Percentiles rank a stretch among this genome's conserved stretches.
Evolutionary conservation across 2,329 filamentous ascomycete species (phyloP).

Genomic region (Sporothrix sp.): DNA sequence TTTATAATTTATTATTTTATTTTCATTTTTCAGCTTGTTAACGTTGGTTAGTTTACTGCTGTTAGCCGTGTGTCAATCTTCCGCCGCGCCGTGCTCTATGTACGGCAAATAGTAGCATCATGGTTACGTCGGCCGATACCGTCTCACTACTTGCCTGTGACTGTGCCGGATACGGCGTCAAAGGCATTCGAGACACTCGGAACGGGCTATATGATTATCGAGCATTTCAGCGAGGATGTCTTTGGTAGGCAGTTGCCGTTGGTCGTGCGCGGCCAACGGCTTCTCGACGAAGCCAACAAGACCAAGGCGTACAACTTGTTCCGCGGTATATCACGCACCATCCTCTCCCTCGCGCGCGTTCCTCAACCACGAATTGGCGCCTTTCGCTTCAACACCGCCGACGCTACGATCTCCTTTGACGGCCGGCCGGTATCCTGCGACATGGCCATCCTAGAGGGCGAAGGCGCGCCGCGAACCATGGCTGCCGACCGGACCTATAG

Average conservation of each 20-base stretch:
- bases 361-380: conserved; percentile 22
- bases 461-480: conserved; percentile 24
- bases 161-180: not conserved
- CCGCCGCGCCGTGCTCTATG: not conserved
- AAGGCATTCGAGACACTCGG: not conserved
- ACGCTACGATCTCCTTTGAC: conserved; percentile 17
- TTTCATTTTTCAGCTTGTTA: not conserved
- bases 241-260: not conserved
- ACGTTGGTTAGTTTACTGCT: not conserved
- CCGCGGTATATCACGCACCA: conserved; percentile 14
- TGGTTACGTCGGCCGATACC: not conserved
- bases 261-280: not conserved
- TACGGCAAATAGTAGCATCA: not conserved
- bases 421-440: conserved; percentile 16
- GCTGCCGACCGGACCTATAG: conserved; percentile 23
- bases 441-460: conserved; percentile 25
- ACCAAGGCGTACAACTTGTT: conserved; percentile 3
- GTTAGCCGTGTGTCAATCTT: not conserved
- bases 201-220: conserved; percentile 11
- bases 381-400: conserved; percentile 20
- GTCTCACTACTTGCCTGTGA: not conserved
- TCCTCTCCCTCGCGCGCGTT: conserved; percentile 23
- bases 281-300: not conserved
- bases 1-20: too few species aligned
- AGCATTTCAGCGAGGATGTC: not conserved